Evolutionary conservation across 2,329 filamentous ascomycete species (phyloP).

Genomic region (Ceratocystis colombiana): DNA sequence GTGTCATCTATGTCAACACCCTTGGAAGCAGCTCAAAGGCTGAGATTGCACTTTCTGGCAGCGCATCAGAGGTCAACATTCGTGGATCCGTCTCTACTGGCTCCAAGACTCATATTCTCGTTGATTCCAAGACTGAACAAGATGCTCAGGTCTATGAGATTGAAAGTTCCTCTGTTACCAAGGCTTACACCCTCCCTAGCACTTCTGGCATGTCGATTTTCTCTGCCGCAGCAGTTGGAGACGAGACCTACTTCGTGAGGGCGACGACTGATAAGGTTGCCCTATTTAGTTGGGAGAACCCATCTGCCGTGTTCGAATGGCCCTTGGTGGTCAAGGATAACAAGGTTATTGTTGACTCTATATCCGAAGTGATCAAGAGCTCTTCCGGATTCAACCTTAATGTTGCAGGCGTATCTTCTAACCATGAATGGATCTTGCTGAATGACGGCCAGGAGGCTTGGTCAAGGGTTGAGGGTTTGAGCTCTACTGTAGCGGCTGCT

Average conservation of each 20-base stretch:
- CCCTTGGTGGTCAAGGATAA: slow-evolving; percentile 40
- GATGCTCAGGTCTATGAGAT: slow-evolving; percentile 65
- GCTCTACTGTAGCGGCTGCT: slow-evolving; percentile 65
- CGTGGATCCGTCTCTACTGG: slow-evolving; percentile 65
- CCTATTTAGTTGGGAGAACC: slow-evolving; percentile 65
- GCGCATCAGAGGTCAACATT: slow-evolving; percentile 47
- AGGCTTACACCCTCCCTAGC: slow-evolving; percentile 69
- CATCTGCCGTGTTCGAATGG: slow-evolving; percentile 69
- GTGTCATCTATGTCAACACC: slow-evolving; percentile 59
- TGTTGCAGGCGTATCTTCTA: slow-evolving; percentile 50
- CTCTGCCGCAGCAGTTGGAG: slow-evolving; percentile 63
- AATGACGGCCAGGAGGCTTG: slow-evolving; percentile 73
- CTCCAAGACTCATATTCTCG: slow-evolving; percentile 70
- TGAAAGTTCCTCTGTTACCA: slow-evolving; percentile 31
- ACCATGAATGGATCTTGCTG: slow-evolving; percentile 67
- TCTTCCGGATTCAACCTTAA: slow-evolving; percentile 57
- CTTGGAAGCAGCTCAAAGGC: slow-evolving; percentile 51
- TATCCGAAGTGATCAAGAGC: slow-evolving; percentile 74
- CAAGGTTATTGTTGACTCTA: slow-evolving; percentile 51
- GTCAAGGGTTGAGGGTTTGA: slow-evolving; percentile 71
- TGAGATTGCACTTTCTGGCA: slow-evolving; percentile 42
- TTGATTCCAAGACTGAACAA: slow-evolving; percentile 67
- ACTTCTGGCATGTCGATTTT: slow-evolving; percentile 63
- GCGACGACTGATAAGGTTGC: slow-evolving; percentile 64
- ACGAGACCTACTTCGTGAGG: slow-evolving; percentile 82